Evolutionary conservation across 495 filamentous ascomycete genomes (phyloP).

Genomic region (Rhypophila decipiens): DNA sequence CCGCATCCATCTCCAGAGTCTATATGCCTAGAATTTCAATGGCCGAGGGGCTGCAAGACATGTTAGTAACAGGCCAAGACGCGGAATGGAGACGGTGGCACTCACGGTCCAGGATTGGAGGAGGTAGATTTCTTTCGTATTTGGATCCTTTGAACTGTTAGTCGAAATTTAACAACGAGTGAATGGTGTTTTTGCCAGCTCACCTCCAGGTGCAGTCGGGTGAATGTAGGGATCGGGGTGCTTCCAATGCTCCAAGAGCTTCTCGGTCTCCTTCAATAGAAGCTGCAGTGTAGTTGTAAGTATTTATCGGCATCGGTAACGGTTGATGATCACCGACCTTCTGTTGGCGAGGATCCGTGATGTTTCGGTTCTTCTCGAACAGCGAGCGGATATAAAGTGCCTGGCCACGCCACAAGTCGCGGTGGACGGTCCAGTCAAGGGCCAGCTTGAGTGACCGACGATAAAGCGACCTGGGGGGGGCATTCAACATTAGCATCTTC

Average conservation of each 20-base stretch:
- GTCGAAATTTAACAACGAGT: constrained; percentile 10
- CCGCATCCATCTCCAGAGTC: no score
- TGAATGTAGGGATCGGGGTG: constrained; percentile 88
- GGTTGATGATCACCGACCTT: constrained; percentile 49
- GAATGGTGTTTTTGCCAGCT: constrained; percentile 12
- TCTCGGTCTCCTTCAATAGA: constrained; percentile 79
- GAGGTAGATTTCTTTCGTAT: constrained; percentile 88
- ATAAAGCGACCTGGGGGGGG: constrained; percentile 72
- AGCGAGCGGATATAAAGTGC: constrained; percentile 91
- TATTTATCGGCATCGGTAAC: not conserved
- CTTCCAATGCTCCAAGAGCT: constrained; percentile 86
- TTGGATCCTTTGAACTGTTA: constrained; percentile 65
- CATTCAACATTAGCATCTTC: constrained; percentile 9
- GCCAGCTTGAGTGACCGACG: constrained; percentile 86
- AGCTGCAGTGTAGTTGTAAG: constrained; percentile 41
- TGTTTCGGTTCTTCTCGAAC: constrained; percentile 87
- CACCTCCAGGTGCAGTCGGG: constrained; percentile 92
- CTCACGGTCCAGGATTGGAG: constrained; percentile 74
- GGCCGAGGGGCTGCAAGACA: not conserved
- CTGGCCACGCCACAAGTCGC: constrained; percentile 87
- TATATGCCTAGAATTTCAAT: not conserved
- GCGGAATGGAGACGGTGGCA: constrained; percentile 9
- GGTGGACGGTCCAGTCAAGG: constrained; percentile 89
- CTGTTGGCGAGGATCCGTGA: constrained; percentile 81
- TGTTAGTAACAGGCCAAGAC: not conserved